phyloP scores from a whole-genome alignment of 495 filamentous ascomycete genomes.

The Daldinia grandis region DNA sequence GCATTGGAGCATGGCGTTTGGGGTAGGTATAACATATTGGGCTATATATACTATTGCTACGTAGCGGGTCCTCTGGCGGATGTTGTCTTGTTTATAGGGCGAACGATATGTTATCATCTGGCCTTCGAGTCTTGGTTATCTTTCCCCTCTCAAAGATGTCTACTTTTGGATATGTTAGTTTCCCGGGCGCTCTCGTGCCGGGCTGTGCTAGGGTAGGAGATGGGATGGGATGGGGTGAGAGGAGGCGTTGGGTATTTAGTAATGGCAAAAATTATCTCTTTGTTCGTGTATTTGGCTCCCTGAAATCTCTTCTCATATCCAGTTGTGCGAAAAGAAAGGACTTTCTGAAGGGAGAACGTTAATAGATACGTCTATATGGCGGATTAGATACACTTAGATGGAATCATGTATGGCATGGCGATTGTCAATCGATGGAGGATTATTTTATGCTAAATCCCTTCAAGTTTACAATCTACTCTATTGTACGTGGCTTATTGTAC shows the following conservation, averaged over 20 bases:
- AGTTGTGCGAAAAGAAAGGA: no score
- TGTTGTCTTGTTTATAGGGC: slow-evolving; percentile 1
- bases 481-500: no score
- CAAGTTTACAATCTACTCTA: no score
- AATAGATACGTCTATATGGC: no score
- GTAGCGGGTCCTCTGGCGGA: not conserved
- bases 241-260: not conserved
- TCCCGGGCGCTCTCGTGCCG: not conserved
- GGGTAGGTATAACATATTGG: not conserved
- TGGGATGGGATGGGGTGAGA: not conserved
- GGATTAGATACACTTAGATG: no score
- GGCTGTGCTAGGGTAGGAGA: not conserved
- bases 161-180: not conserved
- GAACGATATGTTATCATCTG: not conserved
- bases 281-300: not conserved
- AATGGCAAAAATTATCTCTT: slow-evolving; percentile 1
- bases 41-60: not conserved
- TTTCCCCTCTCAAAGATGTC: slow-evolving; percentile 1
- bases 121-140: not conserved
- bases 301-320: not conserved
- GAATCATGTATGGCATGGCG: no score
- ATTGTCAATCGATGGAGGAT: no score
- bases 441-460: no score
- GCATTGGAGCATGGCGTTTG: slow-evolving; percentile 1
- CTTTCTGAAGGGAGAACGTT: no score